Evolutionary conservation across 1,139 yeast species (phyloP).

Genomic region (Zygotorulaspora mrakii): DNA sequence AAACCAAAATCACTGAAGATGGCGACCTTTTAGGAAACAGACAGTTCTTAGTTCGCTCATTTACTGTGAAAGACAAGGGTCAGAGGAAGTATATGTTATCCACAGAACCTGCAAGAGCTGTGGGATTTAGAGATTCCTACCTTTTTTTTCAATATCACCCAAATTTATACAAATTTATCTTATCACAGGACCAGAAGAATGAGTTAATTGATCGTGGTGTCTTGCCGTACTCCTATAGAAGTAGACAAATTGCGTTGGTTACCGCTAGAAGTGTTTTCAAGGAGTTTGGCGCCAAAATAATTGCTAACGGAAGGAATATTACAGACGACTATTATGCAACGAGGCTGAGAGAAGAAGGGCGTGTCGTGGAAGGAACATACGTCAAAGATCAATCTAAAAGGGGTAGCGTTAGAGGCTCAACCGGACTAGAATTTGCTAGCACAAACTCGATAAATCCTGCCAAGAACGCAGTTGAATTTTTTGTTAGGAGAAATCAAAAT

Average conservation of each 20-base stretch:
- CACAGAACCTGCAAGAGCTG: conserved; percentile 92
- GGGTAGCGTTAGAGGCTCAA: conserved; percentile 17
- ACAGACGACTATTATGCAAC: conserved; percentile 88
- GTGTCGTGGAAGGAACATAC: conserved; percentile 63
- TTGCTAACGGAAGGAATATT: conserved; percentile 75
- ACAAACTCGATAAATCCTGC: conserved; percentile 27
- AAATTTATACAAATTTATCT: conserved; percentile 63
- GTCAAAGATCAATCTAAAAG: conserved; percentile 51
- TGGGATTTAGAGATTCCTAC: conserved; percentile 92
- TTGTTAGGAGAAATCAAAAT: conserved; percentile 31
- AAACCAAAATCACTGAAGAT: conserved; percentile 59
- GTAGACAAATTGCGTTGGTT: conserved; percentile 83
- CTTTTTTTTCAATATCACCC: conserved; percentile 81
- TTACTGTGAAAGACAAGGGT: conserved; percentile 73
- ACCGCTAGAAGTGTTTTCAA: conserved; percentile 86
- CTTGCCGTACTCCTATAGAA: conserved; percentile 87
- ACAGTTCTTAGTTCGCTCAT: conserved; percentile 73
- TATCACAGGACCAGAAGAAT: conserved; percentile 74
- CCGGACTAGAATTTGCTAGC: conserved; percentile 21
- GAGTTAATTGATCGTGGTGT: conserved; percentile 78
- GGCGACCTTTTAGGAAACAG: conserved; percentile 78
- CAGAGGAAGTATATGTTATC: conserved; percentile 79
- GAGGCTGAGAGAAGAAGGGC: conserved; percentile 66
- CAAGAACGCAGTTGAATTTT: conserved; percentile 34
- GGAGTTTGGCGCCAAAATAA: conserved; percentile 86